These are phyloP conservation scores for Arabidopsis lyrata DNA, from an alignment of 441 rosid genomes.

Conservation along the genomic window DNA sequence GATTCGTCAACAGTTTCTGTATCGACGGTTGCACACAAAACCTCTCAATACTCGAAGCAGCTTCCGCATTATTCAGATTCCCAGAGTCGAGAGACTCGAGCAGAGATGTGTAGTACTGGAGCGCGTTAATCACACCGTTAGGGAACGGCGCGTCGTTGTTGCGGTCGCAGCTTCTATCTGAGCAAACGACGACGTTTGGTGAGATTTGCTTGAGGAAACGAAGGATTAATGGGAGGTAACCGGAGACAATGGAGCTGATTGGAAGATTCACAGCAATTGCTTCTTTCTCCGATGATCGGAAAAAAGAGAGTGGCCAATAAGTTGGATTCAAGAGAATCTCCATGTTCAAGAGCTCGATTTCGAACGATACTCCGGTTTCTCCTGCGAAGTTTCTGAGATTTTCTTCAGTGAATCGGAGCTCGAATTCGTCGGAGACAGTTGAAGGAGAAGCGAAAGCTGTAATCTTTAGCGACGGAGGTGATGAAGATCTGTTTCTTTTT, in stretches of 20 bases:
- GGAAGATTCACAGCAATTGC: constrained; percentile 70
- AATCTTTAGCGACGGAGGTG: constrained; percentile 47
- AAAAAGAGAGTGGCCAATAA: constrained; percentile 47
- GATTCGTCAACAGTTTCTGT: constrained; percentile 57
- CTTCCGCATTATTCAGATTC: constrained; percentile 3
- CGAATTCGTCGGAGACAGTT: constrained; percentile 55
- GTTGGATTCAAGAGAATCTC: constrained; percentile 53
- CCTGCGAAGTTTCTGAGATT: constrained; percentile 61
- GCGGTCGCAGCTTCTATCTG: constrained; percentile 72
- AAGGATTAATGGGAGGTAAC: constrained; percentile 55
- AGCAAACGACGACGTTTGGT: constrained; percentile 70
- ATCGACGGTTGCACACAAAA: constrained; percentile 64
- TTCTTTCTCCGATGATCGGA: constrained; percentile 45
- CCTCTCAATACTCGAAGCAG: constrained; percentile 61
- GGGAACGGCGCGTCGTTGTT: constrained; percentile 61
- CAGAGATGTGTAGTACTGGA: constrained; percentile 57
- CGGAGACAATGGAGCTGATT: constrained; percentile 47
- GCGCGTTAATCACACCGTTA: constrained; percentile 58
- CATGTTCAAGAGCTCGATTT: constrained; percentile 58
- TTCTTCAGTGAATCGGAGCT: constrained; percentile 63
- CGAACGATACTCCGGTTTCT: constrained; percentile 55
- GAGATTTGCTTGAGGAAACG: constrained; percentile 64
- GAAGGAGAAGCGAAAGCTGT: constrained; percentile 64
- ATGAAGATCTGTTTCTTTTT: constrained; percentile 37
- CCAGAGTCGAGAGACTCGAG: constrained; percentile 64